phyloP scores from a whole-genome alignment of 352 stramenopile genomes.

The Pythium angustatum region DNA sequence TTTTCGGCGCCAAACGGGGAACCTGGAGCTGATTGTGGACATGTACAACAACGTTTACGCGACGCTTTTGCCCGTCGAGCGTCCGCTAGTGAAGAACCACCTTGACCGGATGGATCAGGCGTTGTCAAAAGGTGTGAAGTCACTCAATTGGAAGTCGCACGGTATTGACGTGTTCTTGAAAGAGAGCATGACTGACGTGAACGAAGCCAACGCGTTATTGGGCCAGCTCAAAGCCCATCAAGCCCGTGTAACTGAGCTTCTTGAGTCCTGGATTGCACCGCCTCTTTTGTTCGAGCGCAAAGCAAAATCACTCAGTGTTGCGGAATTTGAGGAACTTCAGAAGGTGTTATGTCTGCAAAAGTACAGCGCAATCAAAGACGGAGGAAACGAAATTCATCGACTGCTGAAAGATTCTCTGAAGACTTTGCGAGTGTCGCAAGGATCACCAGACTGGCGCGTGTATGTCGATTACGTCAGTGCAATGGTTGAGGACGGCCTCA shows the following conservation, averaged over 20 bases:
- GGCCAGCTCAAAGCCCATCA: slow-evolving; percentile 89
- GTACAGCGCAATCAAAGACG: slow-evolving; percentile 88
- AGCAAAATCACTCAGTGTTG: slow-evolving; percentile 73
- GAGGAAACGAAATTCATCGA: slow-evolving; percentile 83
- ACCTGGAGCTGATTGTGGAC: slow-evolving; percentile 92
- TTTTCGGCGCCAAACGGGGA: slow-evolving; percentile 90
- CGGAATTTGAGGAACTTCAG: slow-evolving; percentile 89
- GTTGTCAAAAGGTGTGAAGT: slow-evolving; percentile 86
- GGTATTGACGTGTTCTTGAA: slow-evolving; percentile 93
- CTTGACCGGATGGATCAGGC: slow-evolving; percentile 91
- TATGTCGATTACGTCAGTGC: slow-evolving; percentile 93
- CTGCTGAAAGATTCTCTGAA: slow-evolving; percentile 92
- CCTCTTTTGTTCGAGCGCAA: slow-evolving; percentile 87
- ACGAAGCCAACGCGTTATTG: slow-evolving; percentile 86
- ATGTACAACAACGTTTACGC: slow-evolving; percentile 93
- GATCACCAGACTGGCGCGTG: slow-evolving; percentile 90
- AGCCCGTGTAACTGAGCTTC: slow-evolving; percentile 69
- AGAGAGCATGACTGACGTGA: slow-evolving; percentile 87
- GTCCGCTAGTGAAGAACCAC: slow-evolving; percentile 85
- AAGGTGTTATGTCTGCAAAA: slow-evolving; percentile 69
- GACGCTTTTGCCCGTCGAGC: slow-evolving; percentile 87
- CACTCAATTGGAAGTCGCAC: slow-evolving; percentile 93
- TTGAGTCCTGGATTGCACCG: slow-evolving; percentile 72
- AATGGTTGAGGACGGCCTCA: slow-evolving; percentile 86
- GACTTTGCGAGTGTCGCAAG: slow-evolving; percentile 86